Conservation (phyloP, 2,329 filamentous ascomycete genomes). For the Colletotrichum kahawae region DNA sequence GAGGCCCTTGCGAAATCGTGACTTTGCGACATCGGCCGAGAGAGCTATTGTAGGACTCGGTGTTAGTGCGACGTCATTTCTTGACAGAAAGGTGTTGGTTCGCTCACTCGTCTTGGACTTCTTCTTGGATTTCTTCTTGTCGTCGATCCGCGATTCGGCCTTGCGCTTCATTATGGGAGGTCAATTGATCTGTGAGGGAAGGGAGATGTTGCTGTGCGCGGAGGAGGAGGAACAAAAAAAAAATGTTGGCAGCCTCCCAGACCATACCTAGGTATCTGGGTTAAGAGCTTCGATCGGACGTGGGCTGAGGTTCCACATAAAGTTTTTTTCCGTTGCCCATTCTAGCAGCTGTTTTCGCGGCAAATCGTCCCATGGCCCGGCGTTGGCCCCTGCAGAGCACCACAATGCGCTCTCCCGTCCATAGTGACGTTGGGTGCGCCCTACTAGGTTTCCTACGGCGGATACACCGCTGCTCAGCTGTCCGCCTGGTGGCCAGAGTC, state of each 20-base stretch:
- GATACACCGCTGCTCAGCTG: not conserved
- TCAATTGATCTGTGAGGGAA: not conserved
- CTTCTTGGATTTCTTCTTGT: conserved; percentile 54
- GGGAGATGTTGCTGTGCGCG: not conserved
- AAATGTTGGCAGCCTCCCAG: not conserved
- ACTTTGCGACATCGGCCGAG: conserved; percentile 53
- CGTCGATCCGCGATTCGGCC: conserved; percentile 50
- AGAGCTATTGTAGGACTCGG: conserved; percentile 41
- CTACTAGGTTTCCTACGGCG: not conserved
- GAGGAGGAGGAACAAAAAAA: not conserved
- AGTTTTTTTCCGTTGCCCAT: conserved; percentile 1
- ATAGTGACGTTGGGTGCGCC: not conserved
- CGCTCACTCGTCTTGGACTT: conserved; percentile 57
- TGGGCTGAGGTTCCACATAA: conserved; percentile 22
- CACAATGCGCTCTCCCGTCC: not conserved
- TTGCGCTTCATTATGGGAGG: conserved; percentile 63
- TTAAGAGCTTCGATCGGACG: not conserved
- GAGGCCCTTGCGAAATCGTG: conserved; percentile 69
- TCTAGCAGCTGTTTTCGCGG: conserved; percentile 16
- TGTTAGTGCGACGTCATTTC: conserved; percentile 19
- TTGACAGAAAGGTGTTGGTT: conserved; percentile 20
- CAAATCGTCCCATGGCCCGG: conserved; percentile 16
- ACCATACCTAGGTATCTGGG: not conserved
- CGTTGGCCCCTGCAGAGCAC: conserved; percentile 3
- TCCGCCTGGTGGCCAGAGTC: not conserved